These are phyloP conservation scores for Favolaschia claudopus DNA, from an alignment of 768 basidiomycete species.

Conservation along the genomic window DNA sequence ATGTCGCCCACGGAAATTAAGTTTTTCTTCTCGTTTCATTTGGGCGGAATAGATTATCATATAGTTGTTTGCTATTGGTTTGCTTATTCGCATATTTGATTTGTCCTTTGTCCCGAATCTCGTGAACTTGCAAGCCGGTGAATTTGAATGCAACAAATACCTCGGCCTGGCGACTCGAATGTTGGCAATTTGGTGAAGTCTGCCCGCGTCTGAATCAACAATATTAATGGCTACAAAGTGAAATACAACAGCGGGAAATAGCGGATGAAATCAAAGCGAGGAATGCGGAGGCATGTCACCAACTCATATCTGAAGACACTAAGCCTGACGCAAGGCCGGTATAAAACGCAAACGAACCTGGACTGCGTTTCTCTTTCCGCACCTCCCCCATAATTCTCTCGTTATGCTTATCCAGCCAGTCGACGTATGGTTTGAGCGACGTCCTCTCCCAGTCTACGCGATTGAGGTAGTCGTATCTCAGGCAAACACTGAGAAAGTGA, in stretches of 20 bases:
- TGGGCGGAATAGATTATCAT: slow-evolving; percentile 4
- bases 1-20: slow-evolving; percentile 15
- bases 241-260: too few relatives aligned
- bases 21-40: slow-evolving; percentile 7
- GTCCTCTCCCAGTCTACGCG: slow-evolving; percentile 83
- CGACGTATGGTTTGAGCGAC: slow-evolving; percentile 87
- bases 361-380: slow-evolving; percentile 52
- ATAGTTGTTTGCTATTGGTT: slow-evolving; percentile 5
- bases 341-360: slow-evolving; percentile 4
- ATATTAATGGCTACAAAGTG: too few relatives aligned
- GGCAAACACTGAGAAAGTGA: not conserved
- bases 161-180: too few relatives aligned
- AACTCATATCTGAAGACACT: slow-evolving; percentile 38
- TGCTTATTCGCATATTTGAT: slow-evolving; percentile 1
- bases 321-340: not conserved
- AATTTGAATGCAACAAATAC: slow-evolving; percentile 2
- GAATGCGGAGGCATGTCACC: slow-evolving; percentile 30
- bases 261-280: too few relatives aligned
- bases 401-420: slow-evolving; percentile 85
- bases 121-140: too few relatives aligned
- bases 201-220: too few relatives aligned
- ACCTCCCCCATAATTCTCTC: slow-evolving; percentile 62
- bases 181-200: too few relatives aligned
- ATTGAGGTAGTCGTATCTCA: not conserved
- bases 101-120: not conserved